Percentiles rank a stretch among this genome's conserved stretches.
These are phyloP conservation scores for Melanogaster broomeanus DNA, from an alignment of 768 basidiomycete genomes.

Conservation along the genomic window DNA sequence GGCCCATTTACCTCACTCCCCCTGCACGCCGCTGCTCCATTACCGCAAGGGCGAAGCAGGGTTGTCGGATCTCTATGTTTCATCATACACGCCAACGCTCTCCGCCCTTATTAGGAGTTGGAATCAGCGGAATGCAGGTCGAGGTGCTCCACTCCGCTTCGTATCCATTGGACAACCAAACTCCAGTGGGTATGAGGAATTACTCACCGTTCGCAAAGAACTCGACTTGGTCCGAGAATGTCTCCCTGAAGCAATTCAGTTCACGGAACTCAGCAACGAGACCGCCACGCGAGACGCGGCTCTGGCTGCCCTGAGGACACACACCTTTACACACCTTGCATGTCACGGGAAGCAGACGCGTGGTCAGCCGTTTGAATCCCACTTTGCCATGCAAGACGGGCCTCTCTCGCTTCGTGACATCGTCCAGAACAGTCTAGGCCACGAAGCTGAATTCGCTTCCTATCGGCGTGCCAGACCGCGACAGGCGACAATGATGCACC, in stretches of 20 bases:
- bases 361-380: slow-evolving; percentile 16
- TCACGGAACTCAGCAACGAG: slow-evolving; percentile 11
- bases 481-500: slow-evolving; percentile 21
- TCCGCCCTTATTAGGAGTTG: slow-evolving; percentile 25
- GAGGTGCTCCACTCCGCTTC: slow-evolving; percentile 3
- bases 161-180: slow-evolving; percentile 21
- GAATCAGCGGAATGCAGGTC: neutral
- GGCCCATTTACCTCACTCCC: slow-evolving; percentile 25
- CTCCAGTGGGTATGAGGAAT: neutral
- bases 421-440: slow-evolving; percentile 7
- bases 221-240: slow-evolving; percentile 12
- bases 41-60: slow-evolving; percentile 13
- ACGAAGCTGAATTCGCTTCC: slow-evolving; percentile 28
- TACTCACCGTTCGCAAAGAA: slow-evolving; percentile 13
- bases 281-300: slow-evolving; percentile 13
- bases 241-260: slow-evolving; percentile 6
- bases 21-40: slow-evolving; percentile 28
- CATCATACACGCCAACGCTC: slow-evolving; percentile 33
- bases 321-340: slow-evolving; percentile 27
- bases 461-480: slow-evolving; percentile 34
- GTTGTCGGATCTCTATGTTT: slow-evolving; percentile 29
- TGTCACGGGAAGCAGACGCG: slow-evolving; percentile 24
- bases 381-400: slow-evolving; percentile 19
- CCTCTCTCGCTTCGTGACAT: slow-evolving; percentile 25
- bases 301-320: slow-evolving; percentile 9